These are phyloP conservation scores for Nyssa sinensis DNA, from an alignment of 148 eudicot genomes.

Conservation along the genomic window DNA sequence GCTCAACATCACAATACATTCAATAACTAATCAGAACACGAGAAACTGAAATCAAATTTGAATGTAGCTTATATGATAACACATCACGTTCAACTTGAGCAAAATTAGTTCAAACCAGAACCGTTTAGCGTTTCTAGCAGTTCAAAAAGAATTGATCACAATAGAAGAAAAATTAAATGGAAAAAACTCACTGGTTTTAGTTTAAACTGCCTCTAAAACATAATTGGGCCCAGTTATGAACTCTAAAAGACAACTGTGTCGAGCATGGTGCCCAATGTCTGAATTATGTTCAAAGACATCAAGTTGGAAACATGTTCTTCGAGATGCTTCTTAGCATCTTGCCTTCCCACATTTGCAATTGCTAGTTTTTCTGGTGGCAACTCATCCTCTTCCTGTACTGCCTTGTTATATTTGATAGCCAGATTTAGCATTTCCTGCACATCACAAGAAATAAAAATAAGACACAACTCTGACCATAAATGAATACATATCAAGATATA, in stretches of 20 bases:
- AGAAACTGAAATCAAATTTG: no score
- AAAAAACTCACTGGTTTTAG: not conserved
- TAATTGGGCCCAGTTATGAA: not conserved
- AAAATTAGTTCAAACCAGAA: no score
- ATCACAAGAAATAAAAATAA: not conserved
- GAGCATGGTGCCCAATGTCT: conserved; percentile 88
- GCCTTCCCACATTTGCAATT: conserved; percentile 94
- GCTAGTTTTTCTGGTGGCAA: conserved; percentile 91
- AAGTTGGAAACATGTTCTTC: conserved; percentile 93
- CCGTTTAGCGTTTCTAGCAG: not conserved
- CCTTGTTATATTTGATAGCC: conserved; percentile 88
- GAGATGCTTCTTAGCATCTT: conserved; percentile 96
- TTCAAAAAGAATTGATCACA: no score
- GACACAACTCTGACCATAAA: not conserved
- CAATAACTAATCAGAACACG: no score
- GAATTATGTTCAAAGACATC: conserved; percentile 93
- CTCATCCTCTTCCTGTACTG: conserved; percentile 96
- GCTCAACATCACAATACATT: no score
- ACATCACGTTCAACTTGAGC: no score
- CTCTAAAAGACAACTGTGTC: conserved; percentile 88
- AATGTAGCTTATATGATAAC: no score
- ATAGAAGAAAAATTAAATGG: not conserved
- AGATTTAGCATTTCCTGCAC: conserved; percentile 87
- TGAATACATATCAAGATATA: not conserved
- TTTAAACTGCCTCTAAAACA: not conserved